Base-by-base conservation (phyloP, 2,329 filamentous ascomycete genomes). In the Elsinoe ampelina region DNA sequence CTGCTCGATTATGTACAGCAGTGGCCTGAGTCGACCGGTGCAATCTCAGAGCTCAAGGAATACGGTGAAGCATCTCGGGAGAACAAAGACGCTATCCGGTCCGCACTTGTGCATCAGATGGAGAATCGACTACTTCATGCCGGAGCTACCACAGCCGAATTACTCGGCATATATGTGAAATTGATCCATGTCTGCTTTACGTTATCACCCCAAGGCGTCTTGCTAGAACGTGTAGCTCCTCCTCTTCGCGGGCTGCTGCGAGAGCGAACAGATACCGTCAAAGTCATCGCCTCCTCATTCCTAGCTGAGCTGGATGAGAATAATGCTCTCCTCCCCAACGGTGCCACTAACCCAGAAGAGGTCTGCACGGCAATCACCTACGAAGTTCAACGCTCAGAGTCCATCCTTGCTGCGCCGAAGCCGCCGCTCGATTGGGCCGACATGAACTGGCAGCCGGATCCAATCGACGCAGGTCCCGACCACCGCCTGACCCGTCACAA, bases 381-480 rank as follows among this genome's bases (percentile, higher is more conserved):
- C 12, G 75, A 89, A 39, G 79, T 91, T 50, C 79, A 80, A 36
- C 80, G 84, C 60, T 77, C 78, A 17, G 72, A 75, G 7, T 45
- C 39, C 3, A 34, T 45, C 13, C 38, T 45, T 5, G 39, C 54
- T 26, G 38, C 39, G 2, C 39, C 39, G 10, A 56, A 45, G n/a
- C 41, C 39, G 12, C 41, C 54, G 54, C 77, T 93, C 13, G 88
- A 95, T 69, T 97, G 88, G 86, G 81, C 89, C 66, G 91, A 98
- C 69, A 87, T 95, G 84, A 81, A 84, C 7, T 98, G 93, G 93
- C 78, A 89, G 35, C 93, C 93, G 1, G 88, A 95, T 64, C 93
- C 93, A 0, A 84, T 95, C 38, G 93, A 98, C 67, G 93, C 93
- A 1, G 90, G 89, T 8, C 86, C 89, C 3, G 74, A 96, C 67